These are phyloP conservation scores for Claviceps cyperi DNA, from an alignment of 2,329 filamentous ascomycete genomes.

Conservation along the genomic window DNA sequence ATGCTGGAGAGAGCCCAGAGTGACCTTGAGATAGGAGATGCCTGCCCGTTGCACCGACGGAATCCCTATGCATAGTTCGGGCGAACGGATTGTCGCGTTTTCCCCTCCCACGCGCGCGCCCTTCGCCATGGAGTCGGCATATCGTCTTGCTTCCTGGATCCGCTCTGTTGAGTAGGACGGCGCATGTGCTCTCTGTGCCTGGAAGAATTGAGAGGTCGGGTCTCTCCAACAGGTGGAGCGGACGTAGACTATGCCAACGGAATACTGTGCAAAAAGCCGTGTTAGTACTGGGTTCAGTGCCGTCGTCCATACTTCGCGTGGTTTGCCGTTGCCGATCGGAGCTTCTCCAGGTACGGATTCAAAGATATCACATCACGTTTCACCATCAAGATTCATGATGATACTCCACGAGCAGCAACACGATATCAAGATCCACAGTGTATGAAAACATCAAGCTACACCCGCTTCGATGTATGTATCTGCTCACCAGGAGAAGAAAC, in stretches of 20 bases:
- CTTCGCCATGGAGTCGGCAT: not conserved
- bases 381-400: no score
- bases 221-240: conserved; percentile 5
- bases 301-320: no score
- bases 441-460: no score
- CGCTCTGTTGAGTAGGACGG: conserved; percentile 4
- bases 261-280: not conserved
- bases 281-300: no score
- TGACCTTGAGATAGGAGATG: conserved; percentile 5
- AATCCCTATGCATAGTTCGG: conserved; percentile 6
- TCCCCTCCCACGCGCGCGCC: not conserved
- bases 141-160: conserved; percentile 3
- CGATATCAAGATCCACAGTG: no score
- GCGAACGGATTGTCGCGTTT: not conserved
- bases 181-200: not conserved
- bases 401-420: no score
- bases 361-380: no score
- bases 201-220: conserved; percentile 6
- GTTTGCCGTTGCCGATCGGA: no score
- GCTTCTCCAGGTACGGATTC: no score
- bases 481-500: conserved; percentile 8
- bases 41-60: conserved; percentile 4
- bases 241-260: not conserved
- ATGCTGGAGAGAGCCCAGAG: conserved; percentile 5
- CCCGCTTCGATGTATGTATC: no score